Evolutionary conservation across 2,329 filamentous ascomycete genomes (phyloP).

Genomic region (Cladobotryum mycophilum): DNA sequence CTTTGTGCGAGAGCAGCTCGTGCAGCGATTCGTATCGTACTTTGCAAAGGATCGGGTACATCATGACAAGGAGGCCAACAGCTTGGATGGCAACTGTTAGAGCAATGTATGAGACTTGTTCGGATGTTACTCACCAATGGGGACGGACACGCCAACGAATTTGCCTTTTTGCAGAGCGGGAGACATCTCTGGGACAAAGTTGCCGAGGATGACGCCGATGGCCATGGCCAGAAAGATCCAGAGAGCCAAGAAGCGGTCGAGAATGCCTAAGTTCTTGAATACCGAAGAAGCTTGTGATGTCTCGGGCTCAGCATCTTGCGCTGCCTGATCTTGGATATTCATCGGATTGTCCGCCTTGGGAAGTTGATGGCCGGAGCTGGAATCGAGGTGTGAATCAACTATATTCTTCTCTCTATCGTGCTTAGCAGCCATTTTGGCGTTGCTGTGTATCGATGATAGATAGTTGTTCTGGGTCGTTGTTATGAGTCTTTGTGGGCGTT

Average conservation of each 20-base stretch:
- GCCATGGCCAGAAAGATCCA: slow-evolving; percentile 79
- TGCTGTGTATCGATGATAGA: too few relatives aligned
- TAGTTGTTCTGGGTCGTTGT: too few relatives aligned
- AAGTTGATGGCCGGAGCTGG: too few relatives aligned
- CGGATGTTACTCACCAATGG: slow-evolving; percentile 46
- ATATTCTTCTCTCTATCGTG: too few relatives aligned
- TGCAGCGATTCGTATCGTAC: slow-evolving; percentile 73
- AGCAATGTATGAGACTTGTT: neutral
- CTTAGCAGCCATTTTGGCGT: too few relatives aligned
- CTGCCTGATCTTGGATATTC: neutral
- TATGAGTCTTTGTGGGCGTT: too few relatives aligned
- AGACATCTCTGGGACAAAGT: slow-evolving; percentile 60
- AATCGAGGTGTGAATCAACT: too few relatives aligned
- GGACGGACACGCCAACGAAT: slow-evolving; percentile 63
- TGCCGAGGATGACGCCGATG: slow-evolving; percentile 67
- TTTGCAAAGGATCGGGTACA: slow-evolving; percentile 90
- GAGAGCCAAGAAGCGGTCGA: slow-evolving; percentile 58
- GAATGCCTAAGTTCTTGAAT: slow-evolving; percentile 50
- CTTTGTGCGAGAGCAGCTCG: slow-evolving; percentile 51
- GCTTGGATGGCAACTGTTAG: slow-evolving; percentile 39
- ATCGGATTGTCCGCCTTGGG: too few relatives aligned
- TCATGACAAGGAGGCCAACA: slow-evolving; percentile 79
- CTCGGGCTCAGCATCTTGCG: neutral
- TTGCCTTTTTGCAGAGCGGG: slow-evolving; percentile 60
- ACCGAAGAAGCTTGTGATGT: slow-evolving; percentile 24